A percentile compares a stretch with the other conserved stretches of the same genome.
These are phyloP conservation scores for Jaminaea rosea DNA, from an alignment of 1,284 basidiomycete genomes.

Conservation along the genomic window DNA sequence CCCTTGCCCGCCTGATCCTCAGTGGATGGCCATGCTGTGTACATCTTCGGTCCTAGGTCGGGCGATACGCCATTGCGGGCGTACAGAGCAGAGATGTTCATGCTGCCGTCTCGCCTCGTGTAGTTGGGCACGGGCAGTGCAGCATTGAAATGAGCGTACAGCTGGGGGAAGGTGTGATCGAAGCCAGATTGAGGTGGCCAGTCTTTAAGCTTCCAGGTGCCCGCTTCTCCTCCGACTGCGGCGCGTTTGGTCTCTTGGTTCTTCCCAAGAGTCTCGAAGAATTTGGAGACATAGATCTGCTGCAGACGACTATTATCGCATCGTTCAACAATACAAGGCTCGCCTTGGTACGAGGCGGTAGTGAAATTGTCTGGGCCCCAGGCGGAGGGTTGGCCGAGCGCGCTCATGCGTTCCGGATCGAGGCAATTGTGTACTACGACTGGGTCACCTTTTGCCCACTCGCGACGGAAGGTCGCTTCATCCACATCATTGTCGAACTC, in stretches of 20 bases:
- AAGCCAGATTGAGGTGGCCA: slow-evolving; percentile 85
- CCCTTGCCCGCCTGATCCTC: slow-evolving; percentile 59
- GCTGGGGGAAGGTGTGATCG: slow-evolving; percentile 67
- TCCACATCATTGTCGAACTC: slow-evolving; percentile 9
- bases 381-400: slow-evolving; percentile 66
- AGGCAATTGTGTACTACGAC: slow-evolving; percentile 19
- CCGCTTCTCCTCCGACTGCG: slow-evolving; percentile 12
- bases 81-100: slow-evolving; percentile 76
- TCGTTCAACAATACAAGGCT: slow-evolving; percentile 57
- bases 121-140: slow-evolving; percentile 79
- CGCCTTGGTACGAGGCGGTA: slow-evolving; percentile 47
- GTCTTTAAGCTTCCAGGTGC: slow-evolving; percentile 77
- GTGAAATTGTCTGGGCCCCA: background rate
- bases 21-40: slow-evolving; percentile 47
- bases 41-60: slow-evolving; percentile 68
- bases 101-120: slow-evolving; percentile 73
- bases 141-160: slow-evolving; percentile 76
- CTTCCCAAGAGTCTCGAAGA: slow-evolving; percentile 70
- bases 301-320: slow-evolving; percentile 50
- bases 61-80: slow-evolving; percentile 72
- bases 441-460: slow-evolving; percentile 26
- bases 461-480: slow-evolving; percentile 10
- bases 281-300: slow-evolving; percentile 56
- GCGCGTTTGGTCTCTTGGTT: slow-evolving; percentile 53
- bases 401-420: slow-evolving; percentile 50